A percentile compares a stretch with the other conserved stretches of the same genome.
phyloP scores from a whole-genome alignment of 345 rosid species.

The Eucalyptus rudis region DNA sequence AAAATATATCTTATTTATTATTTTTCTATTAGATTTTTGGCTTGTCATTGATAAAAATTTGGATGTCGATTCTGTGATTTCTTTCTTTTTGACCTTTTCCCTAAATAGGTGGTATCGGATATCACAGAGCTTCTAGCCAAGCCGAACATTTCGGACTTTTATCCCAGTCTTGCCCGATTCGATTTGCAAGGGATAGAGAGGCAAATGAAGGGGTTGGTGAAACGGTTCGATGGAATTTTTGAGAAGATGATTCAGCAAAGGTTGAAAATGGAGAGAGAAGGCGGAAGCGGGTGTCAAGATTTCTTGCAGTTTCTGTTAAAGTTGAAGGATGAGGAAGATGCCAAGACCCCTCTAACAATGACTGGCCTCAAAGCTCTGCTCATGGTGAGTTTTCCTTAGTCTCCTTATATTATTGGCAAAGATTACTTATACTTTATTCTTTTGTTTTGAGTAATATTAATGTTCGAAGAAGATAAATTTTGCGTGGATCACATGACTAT shows the following conservation, averaged over 20 bases:
- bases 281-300: not conserved
- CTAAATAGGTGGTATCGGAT: not conserved
- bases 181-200: constrained; percentile 44
- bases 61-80: not conserved
- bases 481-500: too few relatives aligned
- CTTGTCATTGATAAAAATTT: not conserved
- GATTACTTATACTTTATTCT: not conserved
- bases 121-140: constrained; percentile 3
- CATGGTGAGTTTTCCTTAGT: constrained; percentile 3
- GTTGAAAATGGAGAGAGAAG: not conserved
- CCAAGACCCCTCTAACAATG: constrained; percentile 21
- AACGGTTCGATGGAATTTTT: constrained; percentile 12
- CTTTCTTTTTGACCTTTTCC: not conserved
- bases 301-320: constrained; percentile 42
- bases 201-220: not conserved
- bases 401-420: not conserved
- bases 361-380: constrained; percentile 40
- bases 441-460: too few relatives aligned
- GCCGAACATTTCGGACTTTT: constrained; percentile 42
- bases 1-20: too few relatives aligned
- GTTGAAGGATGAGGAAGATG: constrained; percentile 21
- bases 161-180: constrained; percentile 28
- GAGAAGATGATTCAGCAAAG: constrained; percentile 20
- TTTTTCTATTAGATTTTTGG: not conserved
- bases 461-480: too few relatives aligned